phyloP scores from a whole-genome alignment of 1,139 yeast genomes.

The Magnusiomyces tetraspermus region DNA sequence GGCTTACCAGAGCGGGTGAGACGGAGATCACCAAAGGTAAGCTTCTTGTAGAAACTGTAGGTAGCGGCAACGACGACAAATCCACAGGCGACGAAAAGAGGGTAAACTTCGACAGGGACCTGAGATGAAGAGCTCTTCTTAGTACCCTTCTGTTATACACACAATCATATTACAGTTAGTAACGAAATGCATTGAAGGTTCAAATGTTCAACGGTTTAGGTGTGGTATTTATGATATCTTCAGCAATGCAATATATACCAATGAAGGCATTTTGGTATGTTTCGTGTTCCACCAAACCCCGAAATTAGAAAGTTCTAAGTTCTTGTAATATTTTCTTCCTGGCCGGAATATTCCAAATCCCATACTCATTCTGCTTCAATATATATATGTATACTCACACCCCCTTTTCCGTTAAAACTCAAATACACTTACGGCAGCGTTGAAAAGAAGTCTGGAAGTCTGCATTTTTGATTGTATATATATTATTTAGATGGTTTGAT shows the following conservation, averaged over 20 bases:
- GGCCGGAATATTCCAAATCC: no score
- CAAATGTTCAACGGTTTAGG: no score
- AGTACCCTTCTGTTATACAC: neutral
- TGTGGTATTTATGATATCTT: no score
- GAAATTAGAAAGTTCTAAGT: no score
- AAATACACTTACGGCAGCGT: neutral
- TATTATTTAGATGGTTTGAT: neutral
- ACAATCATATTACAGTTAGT: no score
- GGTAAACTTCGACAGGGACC: conserved; percentile 28
- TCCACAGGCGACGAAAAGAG: conserved; percentile 28
- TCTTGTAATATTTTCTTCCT: no score
- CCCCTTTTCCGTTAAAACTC: neutral
- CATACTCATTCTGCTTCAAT: no score
- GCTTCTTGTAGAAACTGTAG: conserved; percentile 23
- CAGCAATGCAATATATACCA: no score
- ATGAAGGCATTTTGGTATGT: no score
- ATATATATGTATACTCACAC: no score
- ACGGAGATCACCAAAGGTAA: conserved; percentile 25
- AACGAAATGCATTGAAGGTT: no score
- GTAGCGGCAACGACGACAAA: conserved; percentile 24
- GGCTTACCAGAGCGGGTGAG: conserved; percentile 18
- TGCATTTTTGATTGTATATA: neutral
- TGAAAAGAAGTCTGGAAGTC: neutral
- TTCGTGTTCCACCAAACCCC: no score
- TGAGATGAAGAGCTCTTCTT: neutral